A percentile compares a stretch with the other conserved stretches of the same genome.
Conservation (phyloP, 345 rosid genomes). For the Tarenaya hassleriana region DNA sequence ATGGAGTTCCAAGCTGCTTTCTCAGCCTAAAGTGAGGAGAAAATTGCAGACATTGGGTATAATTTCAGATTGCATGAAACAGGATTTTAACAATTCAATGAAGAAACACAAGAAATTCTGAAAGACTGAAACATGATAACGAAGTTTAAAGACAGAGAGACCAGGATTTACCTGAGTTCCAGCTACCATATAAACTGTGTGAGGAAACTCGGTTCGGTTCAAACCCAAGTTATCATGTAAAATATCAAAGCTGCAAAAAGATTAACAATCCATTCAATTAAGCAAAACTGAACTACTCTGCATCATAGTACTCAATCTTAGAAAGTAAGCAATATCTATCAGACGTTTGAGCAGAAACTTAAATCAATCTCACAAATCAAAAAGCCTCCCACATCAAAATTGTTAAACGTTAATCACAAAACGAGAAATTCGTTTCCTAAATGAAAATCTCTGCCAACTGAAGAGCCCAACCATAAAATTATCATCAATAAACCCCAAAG, state of each 20-base stretch:
- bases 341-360: no score
- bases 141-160: slow-evolving; percentile 1
- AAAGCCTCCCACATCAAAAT: no score
- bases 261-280: slow-evolving; percentile 14
- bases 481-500: slow-evolving; percentile 3
- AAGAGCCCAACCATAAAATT: background rate
- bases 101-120: background rate
- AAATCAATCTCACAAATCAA: no score
- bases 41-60: background rate
- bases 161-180: slow-evolving; percentile 70
- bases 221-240: slow-evolving; percentile 75
- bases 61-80: no score
- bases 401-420: no score
- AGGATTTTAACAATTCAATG: background rate
- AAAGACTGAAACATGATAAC: background rate
- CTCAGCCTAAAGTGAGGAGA: slow-evolving; percentile 56
- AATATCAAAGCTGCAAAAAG: slow-evolving; percentile 67
- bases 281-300: background rate
- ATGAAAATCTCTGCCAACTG: background rate
- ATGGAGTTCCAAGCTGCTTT: slow-evolving; percentile 66
- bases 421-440: no score
- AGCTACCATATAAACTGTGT: slow-evolving; percentile 71
- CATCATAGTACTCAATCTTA: background rate
- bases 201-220: slow-evolving; percentile 83
- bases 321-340: no score